Evolutionary conservation across 1,284 basidiomycete genomes (phyloP).

Genomic region (Trichosporon faecale): DNA sequence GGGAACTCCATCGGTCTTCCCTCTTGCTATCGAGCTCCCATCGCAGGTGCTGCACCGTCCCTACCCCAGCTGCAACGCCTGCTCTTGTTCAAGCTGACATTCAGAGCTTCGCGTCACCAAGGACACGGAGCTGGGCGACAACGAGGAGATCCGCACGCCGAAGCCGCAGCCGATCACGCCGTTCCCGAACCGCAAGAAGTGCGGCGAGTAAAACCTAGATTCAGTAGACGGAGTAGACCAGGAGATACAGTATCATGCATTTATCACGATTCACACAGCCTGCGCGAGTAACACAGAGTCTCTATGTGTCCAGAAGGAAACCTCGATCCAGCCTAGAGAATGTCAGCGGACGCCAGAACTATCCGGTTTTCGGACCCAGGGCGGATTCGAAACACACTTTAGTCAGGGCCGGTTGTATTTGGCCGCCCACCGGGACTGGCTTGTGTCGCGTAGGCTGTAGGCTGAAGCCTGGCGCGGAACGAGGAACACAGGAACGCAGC

Average conservation of each 20-base stretch:
- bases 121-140: constrained; percentile 50
- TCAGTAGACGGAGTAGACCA: background rate
- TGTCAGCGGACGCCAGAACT: background rate
- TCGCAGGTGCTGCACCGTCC: no score
- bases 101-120: constrained; percentile 47
- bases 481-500: background rate
- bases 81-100: constrained; percentile 13
- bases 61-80: no score
- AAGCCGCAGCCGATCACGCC: constrained; percentile 43
- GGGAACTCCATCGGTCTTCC: no score
- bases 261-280: background rate
- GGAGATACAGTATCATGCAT: background rate
- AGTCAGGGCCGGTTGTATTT: background rate
- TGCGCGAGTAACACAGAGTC: no score
- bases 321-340: no score
- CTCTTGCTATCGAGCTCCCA: no score
- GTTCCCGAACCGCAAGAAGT: constrained; percentile 43
- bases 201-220: constrained; percentile 21
- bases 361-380: background rate
- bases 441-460: background rate
- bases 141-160: constrained; percentile 38
- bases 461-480: no score
- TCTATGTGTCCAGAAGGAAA: no score
- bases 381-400: background rate
- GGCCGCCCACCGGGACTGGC: constrained; percentile 3